Evolutionary conservation across 257 asterid genomes (phyloP).

Genomic region (Henckelia pumila): DNA sequence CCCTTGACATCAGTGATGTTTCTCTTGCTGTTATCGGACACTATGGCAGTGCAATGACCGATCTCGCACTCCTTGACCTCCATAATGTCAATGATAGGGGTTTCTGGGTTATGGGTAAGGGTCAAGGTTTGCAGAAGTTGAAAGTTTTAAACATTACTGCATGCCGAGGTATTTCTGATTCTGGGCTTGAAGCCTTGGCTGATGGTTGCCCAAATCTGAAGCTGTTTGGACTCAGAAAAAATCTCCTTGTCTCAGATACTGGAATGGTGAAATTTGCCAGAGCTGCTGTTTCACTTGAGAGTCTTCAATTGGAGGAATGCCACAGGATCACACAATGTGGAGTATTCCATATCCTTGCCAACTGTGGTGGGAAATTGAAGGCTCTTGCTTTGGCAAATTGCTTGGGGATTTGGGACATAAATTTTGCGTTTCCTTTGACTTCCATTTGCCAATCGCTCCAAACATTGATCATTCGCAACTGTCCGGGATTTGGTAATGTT

Average conservation of each 20-base stretch:
- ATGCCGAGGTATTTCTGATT: constrained; percentile 73
- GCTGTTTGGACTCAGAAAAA: constrained; percentile 46
- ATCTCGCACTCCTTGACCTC: constrained; percentile 52
- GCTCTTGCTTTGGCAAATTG: constrained; percentile 63
- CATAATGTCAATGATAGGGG: constrained; percentile 80
- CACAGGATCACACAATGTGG: constrained; percentile 79
- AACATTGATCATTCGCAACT: constrained; percentile 59
- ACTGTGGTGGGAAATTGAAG: constrained; percentile 53
- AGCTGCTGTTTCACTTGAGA: constrained; percentile 55
- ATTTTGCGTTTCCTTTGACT: constrained; percentile 33
- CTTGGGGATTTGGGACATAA: constrained; percentile 59
- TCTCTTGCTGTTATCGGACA: constrained; percentile 92
- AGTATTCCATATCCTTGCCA: constrained; percentile 56
- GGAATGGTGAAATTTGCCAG: constrained; percentile 65
- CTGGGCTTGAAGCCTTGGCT: constrained; percentile 61
- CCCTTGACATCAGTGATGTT: constrained; percentile 58
- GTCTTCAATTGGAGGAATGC: constrained; percentile 67
- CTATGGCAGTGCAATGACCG: constrained; percentile 64
- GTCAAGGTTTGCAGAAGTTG: constrained; percentile 72
- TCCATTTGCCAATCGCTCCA: constrained; percentile 49
- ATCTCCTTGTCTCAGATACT: constrained; percentile 62
- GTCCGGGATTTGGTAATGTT: constrained; percentile 69
- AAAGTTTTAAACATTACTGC: constrained; percentile 56
- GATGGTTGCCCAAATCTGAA: constrained; percentile 70
- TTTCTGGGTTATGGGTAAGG: constrained; percentile 95